Evolutionary conservation across 31 red algal genomes (phyloP).

Genomic region (Endocladia muricata): DNA sequence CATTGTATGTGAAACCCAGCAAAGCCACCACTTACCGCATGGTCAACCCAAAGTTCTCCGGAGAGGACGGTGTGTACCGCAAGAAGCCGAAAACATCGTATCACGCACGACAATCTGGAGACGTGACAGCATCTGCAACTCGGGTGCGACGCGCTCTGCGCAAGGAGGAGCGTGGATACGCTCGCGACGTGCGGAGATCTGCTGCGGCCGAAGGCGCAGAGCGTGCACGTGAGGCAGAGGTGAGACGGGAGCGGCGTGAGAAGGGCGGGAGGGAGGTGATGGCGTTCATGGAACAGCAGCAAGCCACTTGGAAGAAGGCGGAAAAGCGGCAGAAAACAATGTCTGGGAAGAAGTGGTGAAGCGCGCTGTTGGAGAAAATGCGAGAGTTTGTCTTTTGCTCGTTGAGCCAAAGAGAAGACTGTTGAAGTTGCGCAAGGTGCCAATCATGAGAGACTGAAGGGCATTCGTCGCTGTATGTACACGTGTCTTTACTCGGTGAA

Average conservation of each 20-base stretch:
- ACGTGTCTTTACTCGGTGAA: neutral
- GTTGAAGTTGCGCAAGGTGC: neutral
- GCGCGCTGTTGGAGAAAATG: too few species aligned
- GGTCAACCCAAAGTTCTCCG: constrained; percentile 48
- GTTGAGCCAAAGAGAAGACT: neutral
- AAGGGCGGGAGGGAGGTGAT: constrained; percentile 24
- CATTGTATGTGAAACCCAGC: constrained; percentile 30
- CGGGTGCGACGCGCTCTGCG: constrained; percentile 31
- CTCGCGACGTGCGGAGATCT: constrained; percentile 39
- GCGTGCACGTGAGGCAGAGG: neutral
- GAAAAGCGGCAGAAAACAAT: constrained; percentile 65
- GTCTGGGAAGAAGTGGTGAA: constrained; percentile 58
- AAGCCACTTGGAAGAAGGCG: constrained; percentile 44
- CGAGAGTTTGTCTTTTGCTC: neutral
- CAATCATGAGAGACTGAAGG: neutral
- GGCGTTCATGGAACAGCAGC: constrained; percentile 57
- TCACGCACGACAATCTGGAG: constrained; percentile 6
- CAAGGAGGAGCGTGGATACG: constrained; percentile 51
- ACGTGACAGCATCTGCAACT: constrained; percentile 17
- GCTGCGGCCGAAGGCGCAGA: constrained; percentile 11
- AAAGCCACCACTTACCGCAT: constrained; percentile 1
- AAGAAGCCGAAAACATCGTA: constrained; percentile 25
- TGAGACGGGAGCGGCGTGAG: constrained; percentile 17
- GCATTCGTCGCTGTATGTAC: neutral
- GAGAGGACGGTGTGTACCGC: constrained; percentile 50